Evolutionary conservation across 164 flowering plant species (phyloP), one percentile per base, ranked within the genome.

Genomic region (Chimonanthus praecox): DNA sequence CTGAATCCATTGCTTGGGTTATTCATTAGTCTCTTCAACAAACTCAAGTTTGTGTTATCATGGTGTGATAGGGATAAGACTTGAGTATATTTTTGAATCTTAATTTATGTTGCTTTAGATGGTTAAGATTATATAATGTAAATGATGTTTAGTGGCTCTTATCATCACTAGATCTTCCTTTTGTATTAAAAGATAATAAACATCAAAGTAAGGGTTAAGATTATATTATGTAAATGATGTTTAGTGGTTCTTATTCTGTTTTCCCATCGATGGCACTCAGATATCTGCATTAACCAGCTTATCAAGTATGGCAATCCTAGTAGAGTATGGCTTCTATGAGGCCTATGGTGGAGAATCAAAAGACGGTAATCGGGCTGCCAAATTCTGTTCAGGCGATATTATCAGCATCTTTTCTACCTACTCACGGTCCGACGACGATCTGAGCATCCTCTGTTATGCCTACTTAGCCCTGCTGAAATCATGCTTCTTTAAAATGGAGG

Each of bases 331-430:
- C 67, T 85, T 89, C 80, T 82, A 80, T 16, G 86, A 88, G 0
- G 81, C 91, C 7, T 88, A 82, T 46, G 87, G 81, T 2, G 91
- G 94, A 47, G 85, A 88, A 73, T 84, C 94, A 15, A 83, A 74
- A 73, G 85, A 83, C 50, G 84, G 86, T 48, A 73, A 75, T 4
- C 63, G 81, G 0, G 85, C 82, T 0, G 88, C 88, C 3, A 84
- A 80, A 54, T 80, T 89, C 49, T 80, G 74, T 58, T 79, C 80
- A 1, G 88, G 90, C 15, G 87, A 83, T 79, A 84, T 75, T 8
- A 67, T 89, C 15, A 81, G 80, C 7, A 44, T 89, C 75, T 73
- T 67, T 50, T 16, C 75, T 1, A 75, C 76, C 10, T 46, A 68
- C 49, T 69, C 78, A 33, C 48, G 47, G 8, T 47, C 73, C 0